A percentile compares a stretch with the other conserved stretches of the same genome.
Evolutionary conservation across 352 stramenopile genomes (phyloP).

Genomic region (Phytopythium aichiense): DNA sequence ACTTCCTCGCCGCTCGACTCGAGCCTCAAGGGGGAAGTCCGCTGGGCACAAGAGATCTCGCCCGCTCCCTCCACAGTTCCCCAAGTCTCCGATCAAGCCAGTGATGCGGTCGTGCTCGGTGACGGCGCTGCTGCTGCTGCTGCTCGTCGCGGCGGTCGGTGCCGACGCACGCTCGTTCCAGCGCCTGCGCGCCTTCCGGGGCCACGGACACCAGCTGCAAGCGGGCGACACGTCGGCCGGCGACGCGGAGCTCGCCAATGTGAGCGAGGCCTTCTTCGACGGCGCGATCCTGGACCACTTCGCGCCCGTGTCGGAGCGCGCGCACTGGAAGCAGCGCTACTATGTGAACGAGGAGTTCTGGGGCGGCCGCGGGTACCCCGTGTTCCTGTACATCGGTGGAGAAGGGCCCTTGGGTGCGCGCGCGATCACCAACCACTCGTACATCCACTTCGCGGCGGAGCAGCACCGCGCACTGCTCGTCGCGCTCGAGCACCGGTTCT

Average conservation of each 20-base stretch:
- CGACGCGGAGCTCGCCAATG: conserved; percentile 19
- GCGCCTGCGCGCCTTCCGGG: conserved; percentile 59
- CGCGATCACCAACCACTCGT: conserved; percentile 66
- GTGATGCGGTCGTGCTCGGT: neutral
- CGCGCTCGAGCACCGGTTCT: conserved; percentile 95
- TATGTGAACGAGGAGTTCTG: conserved; percentile 90
- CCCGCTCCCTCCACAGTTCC: neutral
- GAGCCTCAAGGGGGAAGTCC: too few relatives aligned
- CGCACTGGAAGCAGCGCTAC: conserved; percentile 85
- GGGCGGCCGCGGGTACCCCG: conserved; percentile 61
- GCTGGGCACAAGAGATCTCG: neutral
- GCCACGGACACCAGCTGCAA: conserved; percentile 62
- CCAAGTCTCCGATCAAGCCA: neutral
- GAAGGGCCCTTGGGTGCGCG: conserved; percentile 60
- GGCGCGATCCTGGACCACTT: conserved; percentile 71
- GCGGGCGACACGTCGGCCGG: conserved; percentile 31
- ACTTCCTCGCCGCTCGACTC: neutral
- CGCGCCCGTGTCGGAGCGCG: conserved; percentile 47
- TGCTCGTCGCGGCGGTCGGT: neutral
- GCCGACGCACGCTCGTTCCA: conserved; percentile 35
- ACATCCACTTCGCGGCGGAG: conserved; percentile 74
- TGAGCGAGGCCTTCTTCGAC: conserved; percentile 57
- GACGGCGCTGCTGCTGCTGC: neutral
- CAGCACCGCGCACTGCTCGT: conserved; percentile 76
- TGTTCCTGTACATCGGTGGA: conserved; percentile 89